These are phyloP conservation scores for Scortechinia acanthostroma DNA, from an alignment of 2,329 filamentous ascomycete genomes.

Conservation along the genomic window DNA sequence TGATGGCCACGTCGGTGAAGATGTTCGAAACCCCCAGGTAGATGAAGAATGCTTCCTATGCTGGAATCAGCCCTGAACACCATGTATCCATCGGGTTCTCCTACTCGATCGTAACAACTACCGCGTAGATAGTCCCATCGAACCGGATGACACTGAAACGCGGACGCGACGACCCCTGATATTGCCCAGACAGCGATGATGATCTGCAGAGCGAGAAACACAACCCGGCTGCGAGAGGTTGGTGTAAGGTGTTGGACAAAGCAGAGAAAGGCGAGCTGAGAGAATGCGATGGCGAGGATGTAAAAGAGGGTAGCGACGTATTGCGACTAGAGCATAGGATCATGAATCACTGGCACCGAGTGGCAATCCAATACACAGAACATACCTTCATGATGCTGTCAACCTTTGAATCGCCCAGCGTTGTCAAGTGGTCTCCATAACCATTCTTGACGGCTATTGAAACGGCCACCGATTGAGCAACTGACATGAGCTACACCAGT, in stretches of 20 bases:
- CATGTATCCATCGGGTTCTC: not conserved
- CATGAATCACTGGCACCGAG: conserved; percentile 3
- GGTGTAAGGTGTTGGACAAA: not conserved
- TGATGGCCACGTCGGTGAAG: conserved; percentile 12
- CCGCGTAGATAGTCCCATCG: not conserved
- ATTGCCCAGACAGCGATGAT: not conserved
- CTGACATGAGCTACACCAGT: too few relatives aligned
- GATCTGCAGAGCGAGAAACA: not conserved
- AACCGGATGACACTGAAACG: not conserved
- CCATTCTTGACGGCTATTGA: not conserved
- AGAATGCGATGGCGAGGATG: conserved; percentile 10
- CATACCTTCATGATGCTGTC: conserved; percentile 4
- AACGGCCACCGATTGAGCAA: not conserved
- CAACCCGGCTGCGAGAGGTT: not conserved
- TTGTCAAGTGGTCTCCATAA: not conserved
- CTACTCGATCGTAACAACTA: not conserved
- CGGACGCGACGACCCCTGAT: not conserved
- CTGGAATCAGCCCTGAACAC: not conserved
- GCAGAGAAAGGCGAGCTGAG: conserved; percentile 8
- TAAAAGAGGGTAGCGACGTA: conserved; percentile 13
- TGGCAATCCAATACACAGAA: conserved; percentile 12
- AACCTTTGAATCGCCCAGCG: not conserved
- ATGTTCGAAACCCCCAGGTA: conserved; percentile 15
- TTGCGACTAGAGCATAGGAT: conserved; percentile 6
- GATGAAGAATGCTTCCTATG: conserved; percentile 12